phyloP scores from a whole-genome alignment of 768 basidiomycete genomes.

The Tricholomella constricta region DNA sequence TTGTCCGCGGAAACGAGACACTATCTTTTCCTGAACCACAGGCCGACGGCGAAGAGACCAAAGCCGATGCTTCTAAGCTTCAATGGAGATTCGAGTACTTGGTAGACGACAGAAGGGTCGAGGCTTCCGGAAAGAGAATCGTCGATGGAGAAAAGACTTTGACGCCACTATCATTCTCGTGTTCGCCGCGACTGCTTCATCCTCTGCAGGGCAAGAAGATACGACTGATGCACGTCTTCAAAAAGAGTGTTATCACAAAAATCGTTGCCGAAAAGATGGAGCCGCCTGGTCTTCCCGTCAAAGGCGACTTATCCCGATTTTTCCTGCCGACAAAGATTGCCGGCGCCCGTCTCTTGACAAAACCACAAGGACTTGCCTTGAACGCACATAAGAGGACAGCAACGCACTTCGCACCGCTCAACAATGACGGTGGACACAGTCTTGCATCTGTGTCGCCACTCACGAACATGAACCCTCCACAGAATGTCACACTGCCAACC shows the following conservation, averaged over 20 bases:
- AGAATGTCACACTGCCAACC: background rate
- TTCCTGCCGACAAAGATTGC: background rate
- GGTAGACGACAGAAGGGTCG: slow-evolving; percentile 59
- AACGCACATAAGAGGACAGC: slow-evolving; percentile 30
- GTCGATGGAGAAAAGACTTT: slow-evolving; percentile 71
- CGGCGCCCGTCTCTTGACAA: background rate
- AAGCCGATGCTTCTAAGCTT: slow-evolving; percentile 38
- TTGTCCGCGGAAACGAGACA: slow-evolving; percentile 67
- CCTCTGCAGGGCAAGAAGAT: slow-evolving; percentile 67
- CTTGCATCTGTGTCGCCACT: background rate
- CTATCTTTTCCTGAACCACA: slow-evolving; percentile 24
- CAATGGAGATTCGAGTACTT: slow-evolving; percentile 82
- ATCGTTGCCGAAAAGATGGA: slow-evolving; percentile 62
- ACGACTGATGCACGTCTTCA: slow-evolving; percentile 68
- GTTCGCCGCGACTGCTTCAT: slow-evolving; percentile 68
- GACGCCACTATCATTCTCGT: slow-evolving; percentile 74
- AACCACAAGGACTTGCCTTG: slow-evolving; percentile 13
- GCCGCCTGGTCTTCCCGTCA: slow-evolving; percentile 33
- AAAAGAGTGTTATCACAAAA: slow-evolving; percentile 69
- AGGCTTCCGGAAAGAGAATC: slow-evolving; percentile 44
- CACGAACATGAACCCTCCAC: background rate
- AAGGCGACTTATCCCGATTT: background rate
- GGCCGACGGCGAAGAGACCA: slow-evolving; percentile 16
- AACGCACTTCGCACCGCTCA: slow-evolving; percentile 24
- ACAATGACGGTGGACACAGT: background rate